Evolutionary conservation across 2,329 filamentous ascomycete genomes (phyloP).

Genomic region (Colletotrichum ledebouriae): DNA sequence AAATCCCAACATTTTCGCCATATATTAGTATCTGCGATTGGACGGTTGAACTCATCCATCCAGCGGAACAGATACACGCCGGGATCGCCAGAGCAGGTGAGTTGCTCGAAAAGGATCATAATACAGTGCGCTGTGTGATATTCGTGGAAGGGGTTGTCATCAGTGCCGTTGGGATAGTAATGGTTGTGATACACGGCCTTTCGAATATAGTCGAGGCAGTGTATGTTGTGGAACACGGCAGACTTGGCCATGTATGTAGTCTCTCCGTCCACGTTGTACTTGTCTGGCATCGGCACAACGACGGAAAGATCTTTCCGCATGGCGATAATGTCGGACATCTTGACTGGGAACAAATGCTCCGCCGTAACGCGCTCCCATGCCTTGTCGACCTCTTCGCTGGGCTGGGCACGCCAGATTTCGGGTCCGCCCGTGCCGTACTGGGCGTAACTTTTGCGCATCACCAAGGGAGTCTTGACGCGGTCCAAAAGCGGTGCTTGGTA

Average conservation of each 20-base stretch:
- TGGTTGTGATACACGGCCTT: conserved; percentile 4
- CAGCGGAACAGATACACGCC: conserved; percentile 23
- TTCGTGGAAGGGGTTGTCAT: conserved; percentile 25
- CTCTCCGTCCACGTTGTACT: conserved; percentile 23
- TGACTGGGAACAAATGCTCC: conserved; percentile 24
- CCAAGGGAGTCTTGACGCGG: conserved; percentile 12
- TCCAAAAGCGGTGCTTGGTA: conserved; percentile 11
- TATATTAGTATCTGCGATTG: conserved; percentile 23
- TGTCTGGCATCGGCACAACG: conserved; percentile 22
- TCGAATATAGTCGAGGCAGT: conserved; percentile 33
- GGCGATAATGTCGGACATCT: conserved; percentile 16
- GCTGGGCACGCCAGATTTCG: conserved; percentile 27
- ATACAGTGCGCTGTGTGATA: conserved; percentile 29
- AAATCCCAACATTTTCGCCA: conserved; percentile 32
- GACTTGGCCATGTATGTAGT: conserved; percentile 27
- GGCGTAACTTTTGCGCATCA: conserved; percentile 23
- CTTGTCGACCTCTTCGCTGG: conserved; percentile 32
- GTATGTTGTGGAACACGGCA: conserved; percentile 27
- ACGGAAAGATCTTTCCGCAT: conserved; percentile 25
- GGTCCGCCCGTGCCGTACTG: conserved; percentile 26
- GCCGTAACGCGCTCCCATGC: conserved; percentile 30
- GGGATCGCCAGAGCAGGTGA: conserved; percentile 16
- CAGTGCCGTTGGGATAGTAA: conserved; percentile 32
- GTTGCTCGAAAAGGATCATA: conserved; percentile 26
- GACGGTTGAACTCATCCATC: conserved; percentile 26